Base-by-base conservation (phyloP, 352 stramenopile genomes). In the Globisporangium okanoganense region DNA sequence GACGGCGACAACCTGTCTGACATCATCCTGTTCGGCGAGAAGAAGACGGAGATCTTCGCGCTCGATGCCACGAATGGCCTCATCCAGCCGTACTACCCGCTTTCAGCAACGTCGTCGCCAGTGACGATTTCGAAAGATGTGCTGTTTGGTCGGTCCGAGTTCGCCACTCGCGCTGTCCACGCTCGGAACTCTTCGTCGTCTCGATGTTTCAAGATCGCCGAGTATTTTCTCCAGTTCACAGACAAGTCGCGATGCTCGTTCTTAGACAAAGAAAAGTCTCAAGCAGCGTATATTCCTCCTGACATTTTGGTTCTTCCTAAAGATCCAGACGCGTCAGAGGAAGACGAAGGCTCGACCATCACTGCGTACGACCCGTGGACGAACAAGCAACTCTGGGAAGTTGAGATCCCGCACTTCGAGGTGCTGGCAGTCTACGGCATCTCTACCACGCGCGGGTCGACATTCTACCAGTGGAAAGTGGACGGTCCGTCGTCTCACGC, bases 221-320 rank as follows among this genome's bases (percentile, higher is more conserved):
- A 94, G 67, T 94, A 87, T 58, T 94, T 94, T 58, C 41, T 94
- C 25, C 79, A 94, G 63, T 88, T 94, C 55, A 72, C 78, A 0
- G 66, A 78, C 24, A 68, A 80, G 9, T 69, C 81, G 16, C 71
- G 72, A 44, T 94, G 85, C 53, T 55, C 70, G 13, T 58, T 70
- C 18, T 57, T 73, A 16, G 57, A 70, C 43, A 56, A 61, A 4
- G 67, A 67, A 14, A 69, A 43, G 40, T 31, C 49, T 7, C 9
- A 58, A 8, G n/a, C 12, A 3, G 22, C 35, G 35, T 50, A 69
- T 3, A 64, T 73, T 49, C 65, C 67, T 27, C 79, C 78, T 6
- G 71, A 83, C 9, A 85, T 88, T 27, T 53, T 87, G 14, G 82
- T 90, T 45, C 55, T 89, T 29, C 74, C 75, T 0, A 89, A 84